These are phyloP conservation scores for Scenedesmus sp. DNA, from an alignment of 163 green algal species.

Conservation along the genomic window DNA sequence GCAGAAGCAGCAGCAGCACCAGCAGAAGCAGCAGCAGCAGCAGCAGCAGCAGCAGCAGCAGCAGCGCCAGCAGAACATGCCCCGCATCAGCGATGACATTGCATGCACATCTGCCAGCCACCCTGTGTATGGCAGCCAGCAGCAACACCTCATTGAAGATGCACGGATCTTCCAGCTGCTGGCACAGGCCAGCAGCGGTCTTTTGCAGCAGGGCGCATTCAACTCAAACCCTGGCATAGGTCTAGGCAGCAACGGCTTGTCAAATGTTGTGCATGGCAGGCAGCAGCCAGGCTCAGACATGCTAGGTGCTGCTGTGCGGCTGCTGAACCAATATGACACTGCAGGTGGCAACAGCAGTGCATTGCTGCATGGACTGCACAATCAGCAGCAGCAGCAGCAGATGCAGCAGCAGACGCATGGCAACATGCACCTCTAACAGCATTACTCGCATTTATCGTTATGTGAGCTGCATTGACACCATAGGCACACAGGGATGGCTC, in stretches of 20 bases:
- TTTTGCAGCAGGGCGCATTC: too few species aligned
- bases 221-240: background rate
- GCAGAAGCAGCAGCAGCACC: background rate
- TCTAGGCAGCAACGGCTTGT: background rate
- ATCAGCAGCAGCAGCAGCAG: background rate
- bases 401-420: background rate
- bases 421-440: background rate
- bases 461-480: background rate
- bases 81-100: background rate
- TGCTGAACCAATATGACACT: background rate
- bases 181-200: background rate
- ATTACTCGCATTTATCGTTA: background rate
- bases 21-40: background rate
- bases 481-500: too few species aligned
- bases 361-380: background rate
- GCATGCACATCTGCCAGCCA: background rate
- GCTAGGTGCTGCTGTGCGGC: background rate
- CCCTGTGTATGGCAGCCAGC: background rate
- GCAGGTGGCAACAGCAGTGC: background rate
- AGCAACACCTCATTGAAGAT: background rate
- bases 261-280: background rate
- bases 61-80: background rate
- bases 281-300: background rate
- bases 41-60: conserved; percentile 1
- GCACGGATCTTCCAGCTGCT: background rate